Conservation (phyloP, 768 basidiomycete species). For the Leccinellum luteum region DNA sequence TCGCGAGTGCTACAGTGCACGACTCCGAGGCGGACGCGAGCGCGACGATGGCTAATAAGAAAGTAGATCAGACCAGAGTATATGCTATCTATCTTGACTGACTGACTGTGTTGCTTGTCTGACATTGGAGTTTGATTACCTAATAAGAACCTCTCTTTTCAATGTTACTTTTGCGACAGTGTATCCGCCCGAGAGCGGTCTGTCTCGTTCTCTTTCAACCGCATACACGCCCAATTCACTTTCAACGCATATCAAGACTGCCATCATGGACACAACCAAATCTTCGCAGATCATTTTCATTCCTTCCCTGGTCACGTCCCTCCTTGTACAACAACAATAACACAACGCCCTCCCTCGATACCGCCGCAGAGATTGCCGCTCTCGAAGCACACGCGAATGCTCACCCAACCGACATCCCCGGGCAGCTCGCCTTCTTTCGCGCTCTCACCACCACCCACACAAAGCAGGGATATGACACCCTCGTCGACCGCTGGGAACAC, state of each 20-base stretch:
- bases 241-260: background rate
- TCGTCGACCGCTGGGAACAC: constrained; percentile 80
- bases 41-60: constrained; percentile 8
- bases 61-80: background rate
- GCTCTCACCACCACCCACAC: constrained; percentile 65
- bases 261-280: background rate
- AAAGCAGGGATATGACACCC: constrained; percentile 57
- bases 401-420: constrained; percentile 62
- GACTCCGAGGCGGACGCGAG: constrained; percentile 15
- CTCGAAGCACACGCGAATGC: constrained; percentile 79
- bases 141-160: too few relatives aligned
- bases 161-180: background rate
- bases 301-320: constrained; percentile 34
- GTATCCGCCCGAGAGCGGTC: background rate
- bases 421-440: constrained; percentile 67
- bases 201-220: background rate
- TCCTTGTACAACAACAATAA: constrained; percentile 1
- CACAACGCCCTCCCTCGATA: constrained; percentile 56
- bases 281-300: background rate
- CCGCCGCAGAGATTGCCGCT: constrained; percentile 67
- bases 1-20: constrained; percentile 21
- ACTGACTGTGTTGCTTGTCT: constrained; percentile 19
- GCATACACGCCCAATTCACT: background rate
- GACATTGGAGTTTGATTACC: constrained; percentile 30
- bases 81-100: background rate